Evolutionary conservation across 345 rosid species (phyloP), one percentile per base, ranked within the genome.

Genomic region (Populus pruinosa): DNA sequence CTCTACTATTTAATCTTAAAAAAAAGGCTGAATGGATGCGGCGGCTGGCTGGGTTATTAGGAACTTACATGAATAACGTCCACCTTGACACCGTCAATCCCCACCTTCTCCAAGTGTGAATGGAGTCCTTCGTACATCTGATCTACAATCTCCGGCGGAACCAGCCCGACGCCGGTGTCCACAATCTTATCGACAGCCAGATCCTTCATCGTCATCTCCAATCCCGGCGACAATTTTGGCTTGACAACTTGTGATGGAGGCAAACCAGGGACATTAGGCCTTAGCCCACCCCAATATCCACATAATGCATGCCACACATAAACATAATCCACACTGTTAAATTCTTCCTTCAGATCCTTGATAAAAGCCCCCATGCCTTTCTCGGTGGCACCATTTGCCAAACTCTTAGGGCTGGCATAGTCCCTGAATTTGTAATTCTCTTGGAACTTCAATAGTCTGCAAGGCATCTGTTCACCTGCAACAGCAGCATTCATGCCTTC

Each of bases 381-480:
- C 0, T 75, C 77, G 11, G 73, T 23, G 29, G 62, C 0, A 1
- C 78, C 84, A 14, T 18, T 29, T 12, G 53, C 82, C 23, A 16
- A 17, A 8, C 79, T 73, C 33, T 76, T 84, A 0, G 91, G 88
- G 7, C 94, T 87, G 1, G 79, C 87, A 66, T 93, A 96, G 63
- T 92, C 90, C 76, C 90, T 83, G 78, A 96, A 96, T 61, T 96
- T 96, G 88, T 86, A 87, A 70, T 96, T 96, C 82, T 96, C 99
- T 75, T 92, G 61, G 78, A 91, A 96, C 23, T 89, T 96, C 66
- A 93, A 13, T 0, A 96, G 84, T 86, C 98, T 83, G 84, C 99
- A 93, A 1, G 99, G 97, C 98, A 93, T 96, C 82, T 96, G 98
- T 83, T 96, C 99, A 0, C 98, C 99, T 1, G 98, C 99, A 33